Evolutionary conservation across 225 moss, liverwort and hornwort genomes (phyloP).

Genomic region (Ulota crispa): DNA sequence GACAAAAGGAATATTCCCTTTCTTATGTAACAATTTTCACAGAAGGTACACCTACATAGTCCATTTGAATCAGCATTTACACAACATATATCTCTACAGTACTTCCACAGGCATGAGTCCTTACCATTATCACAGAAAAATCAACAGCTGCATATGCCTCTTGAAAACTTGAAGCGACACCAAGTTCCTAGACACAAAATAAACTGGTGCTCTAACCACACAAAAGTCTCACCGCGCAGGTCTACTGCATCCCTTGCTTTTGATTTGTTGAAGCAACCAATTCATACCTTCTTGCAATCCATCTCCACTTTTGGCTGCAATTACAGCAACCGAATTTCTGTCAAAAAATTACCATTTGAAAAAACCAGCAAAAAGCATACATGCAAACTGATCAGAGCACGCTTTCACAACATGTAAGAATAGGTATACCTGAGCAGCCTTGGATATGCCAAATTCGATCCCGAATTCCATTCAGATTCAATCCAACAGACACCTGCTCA

Average conservation of each 20-base stretch:
- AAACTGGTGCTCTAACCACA: neutral
- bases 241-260: conserved; percentile 8
- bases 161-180: neutral
- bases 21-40: neutral
- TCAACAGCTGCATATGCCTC: neutral
- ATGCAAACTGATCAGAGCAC: neutral
- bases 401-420: neutral
- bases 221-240: neutral
- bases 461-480: conserved; percentile 34
- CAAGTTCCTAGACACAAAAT: neutral
- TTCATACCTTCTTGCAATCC: conserved; percentile 58
- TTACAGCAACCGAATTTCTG: neutral
- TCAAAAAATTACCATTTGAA: neutral
- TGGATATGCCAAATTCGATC: conserved; percentile 57
- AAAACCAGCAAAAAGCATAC: neutral
- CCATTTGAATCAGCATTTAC: neutral
- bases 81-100: neutral
- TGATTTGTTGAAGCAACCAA: conserved; percentile 43
- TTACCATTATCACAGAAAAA: neutral
- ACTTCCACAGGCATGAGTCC: neutral
- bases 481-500: conserved; percentile 26
- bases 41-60: neutral
- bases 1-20: neutral
- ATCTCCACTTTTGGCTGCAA: conserved; percentile 37
- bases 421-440: conserved; percentile 41